Conservation (phyloP, 257 asterid species). For the Solanum chmielewskii region DNA sequence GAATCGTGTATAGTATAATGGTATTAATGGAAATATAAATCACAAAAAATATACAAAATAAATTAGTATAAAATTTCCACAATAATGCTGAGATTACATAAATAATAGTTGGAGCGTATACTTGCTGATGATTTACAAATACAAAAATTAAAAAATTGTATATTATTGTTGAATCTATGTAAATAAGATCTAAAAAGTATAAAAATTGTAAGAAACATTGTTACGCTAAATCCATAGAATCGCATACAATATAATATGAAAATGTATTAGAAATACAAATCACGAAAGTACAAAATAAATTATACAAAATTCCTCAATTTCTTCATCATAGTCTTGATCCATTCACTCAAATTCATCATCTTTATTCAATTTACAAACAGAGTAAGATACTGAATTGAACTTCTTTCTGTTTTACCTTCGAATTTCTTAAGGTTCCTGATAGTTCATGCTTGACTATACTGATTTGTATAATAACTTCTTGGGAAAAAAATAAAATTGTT, state of each 20-base stretch:
- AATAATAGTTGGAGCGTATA: neutral
- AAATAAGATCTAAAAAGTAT: neutral
- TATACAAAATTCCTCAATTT: neutral
- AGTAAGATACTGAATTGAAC: neutral
- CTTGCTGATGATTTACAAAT: neutral
- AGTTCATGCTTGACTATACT: slow-evolving; percentile 81
- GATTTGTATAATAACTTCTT: neutral
- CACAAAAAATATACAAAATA: too few species aligned
- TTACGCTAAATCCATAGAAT: neutral
- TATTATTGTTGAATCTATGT: neutral
- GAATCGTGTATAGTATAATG: neutral
- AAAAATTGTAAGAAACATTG: neutral
- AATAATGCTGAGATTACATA: too few species aligned
- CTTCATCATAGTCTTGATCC: neutral
- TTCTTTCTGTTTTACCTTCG: slow-evolving; percentile 42
- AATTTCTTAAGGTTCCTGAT: slow-evolving; percentile 65
- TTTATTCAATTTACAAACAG: neutral
- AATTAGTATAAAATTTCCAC: neutral
- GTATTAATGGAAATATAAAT: neutral
- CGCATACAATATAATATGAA: neutral
- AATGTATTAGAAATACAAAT: neutral
- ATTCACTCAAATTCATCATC: neutral
- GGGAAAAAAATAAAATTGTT: neutral
- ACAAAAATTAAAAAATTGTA: neutral
- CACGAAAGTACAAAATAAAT: neutral